These are phyloP conservation scores for Clitocybe nebularis DNA, from an alignment of 1,284 basidiomycete species.

Conservation along the genomic window DNA sequence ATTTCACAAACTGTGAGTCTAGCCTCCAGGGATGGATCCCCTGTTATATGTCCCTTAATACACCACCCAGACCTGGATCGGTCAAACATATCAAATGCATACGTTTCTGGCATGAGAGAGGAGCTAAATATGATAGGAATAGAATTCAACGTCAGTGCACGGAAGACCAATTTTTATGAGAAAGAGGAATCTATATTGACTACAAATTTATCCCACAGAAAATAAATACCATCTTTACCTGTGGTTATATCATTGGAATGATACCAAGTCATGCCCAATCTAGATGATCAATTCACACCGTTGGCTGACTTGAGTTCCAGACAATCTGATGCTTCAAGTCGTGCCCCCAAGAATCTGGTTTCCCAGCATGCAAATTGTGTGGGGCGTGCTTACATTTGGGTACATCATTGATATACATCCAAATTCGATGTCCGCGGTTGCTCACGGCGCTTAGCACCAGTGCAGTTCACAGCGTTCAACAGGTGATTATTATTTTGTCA, in stretches of 20 bases:
- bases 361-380: conserved; percentile 59
- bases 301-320: conserved; percentile 25
- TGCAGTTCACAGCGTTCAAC: conserved; percentile 48
- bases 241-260: conserved; percentile 70
- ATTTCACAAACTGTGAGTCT: conserved; percentile 60
- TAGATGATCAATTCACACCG: neutral
- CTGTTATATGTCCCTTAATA: conserved; percentile 1
- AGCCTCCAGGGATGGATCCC: conserved; percentile 8
- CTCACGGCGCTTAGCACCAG: conserved; percentile 41
- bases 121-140: conserved; percentile 69
- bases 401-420: conserved; percentile 19
- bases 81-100: conserved; percentile 65
- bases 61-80: conserved; percentile 55
- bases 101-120: conserved; percentile 82
- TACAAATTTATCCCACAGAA: conserved; percentile 34
- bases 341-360: conserved; percentile 64
- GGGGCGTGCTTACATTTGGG: conserved; percentile 66
- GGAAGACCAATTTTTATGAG: conserved; percentile 2
- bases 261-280: conserved; percentile 51
- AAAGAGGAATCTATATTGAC: conserved; percentile 5
- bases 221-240: conserved; percentile 71
- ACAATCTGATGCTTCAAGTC: conserved; percentile 61
- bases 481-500: conserved; percentile 32
- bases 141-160: conserved; percentile 58
- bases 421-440: neutral